These are phyloP conservation scores for Bromus sterilis DNA, from an alignment of 176 grass and related monocot genomes.

Conservation along the genomic window DNA sequence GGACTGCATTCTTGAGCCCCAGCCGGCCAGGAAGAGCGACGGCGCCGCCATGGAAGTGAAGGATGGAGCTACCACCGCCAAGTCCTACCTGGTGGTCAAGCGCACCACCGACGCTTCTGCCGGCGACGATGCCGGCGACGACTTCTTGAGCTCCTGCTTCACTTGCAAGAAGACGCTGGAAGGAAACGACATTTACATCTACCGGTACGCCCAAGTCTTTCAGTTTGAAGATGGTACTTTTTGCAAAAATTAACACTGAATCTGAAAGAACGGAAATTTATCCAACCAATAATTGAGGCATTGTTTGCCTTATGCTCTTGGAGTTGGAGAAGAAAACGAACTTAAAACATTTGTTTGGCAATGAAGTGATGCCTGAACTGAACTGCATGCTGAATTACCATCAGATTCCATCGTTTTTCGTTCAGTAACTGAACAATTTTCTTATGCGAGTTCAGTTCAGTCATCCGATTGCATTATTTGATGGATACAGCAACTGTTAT, in stretches of 20 bases:
- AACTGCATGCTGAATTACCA: background rate
- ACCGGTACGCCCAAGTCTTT: conserved; percentile 47
- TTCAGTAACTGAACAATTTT: background rate
- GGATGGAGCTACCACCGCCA: background rate
- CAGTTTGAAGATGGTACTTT: background rate
- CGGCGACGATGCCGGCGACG: background rate
- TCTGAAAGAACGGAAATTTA: background rate
- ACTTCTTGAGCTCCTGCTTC: conserved; percentile 75
- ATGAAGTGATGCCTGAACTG: background rate
- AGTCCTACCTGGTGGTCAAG: conserved; percentile 38
- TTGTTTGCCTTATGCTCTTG: background rate
- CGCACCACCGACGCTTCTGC: background rate
- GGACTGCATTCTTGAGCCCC: conserved; percentile 75
- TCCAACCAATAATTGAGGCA: background rate
- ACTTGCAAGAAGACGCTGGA: conserved; percentile 73
- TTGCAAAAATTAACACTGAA: background rate
- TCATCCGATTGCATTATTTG: background rate
- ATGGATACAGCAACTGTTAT: background rate
- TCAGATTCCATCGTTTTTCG: background rate
- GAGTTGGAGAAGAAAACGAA: background rate
- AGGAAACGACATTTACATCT: conserved; percentile 85
- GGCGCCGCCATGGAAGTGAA: conserved; percentile 9
- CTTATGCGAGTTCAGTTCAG: background rate
- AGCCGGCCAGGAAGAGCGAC: conserved; percentile 11
- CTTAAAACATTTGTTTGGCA: background rate